phyloP scores from a whole-genome alignment of 2,329 filamentous ascomycete genomes.

The Fonsecaea pugnacius region DNA sequence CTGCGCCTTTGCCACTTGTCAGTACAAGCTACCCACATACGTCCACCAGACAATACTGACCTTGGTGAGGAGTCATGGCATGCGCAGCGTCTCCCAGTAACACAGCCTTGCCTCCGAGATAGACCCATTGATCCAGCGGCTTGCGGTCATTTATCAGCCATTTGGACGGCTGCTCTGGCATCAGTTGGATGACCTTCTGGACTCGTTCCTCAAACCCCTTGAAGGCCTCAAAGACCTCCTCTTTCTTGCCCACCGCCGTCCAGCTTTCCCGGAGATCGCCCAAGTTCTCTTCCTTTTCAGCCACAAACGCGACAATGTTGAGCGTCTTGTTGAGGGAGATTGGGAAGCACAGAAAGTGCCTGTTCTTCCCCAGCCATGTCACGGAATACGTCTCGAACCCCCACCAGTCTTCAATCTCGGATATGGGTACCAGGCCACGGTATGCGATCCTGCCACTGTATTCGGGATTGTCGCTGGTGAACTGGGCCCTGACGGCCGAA shows the following conservation, averaged over 20 bases:
- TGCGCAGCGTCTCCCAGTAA: conserved; percentile 44
- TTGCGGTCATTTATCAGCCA: conserved; percentile 33
- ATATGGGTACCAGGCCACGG: conserved; percentile 26
- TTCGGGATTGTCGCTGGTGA: conserved; percentile 24
- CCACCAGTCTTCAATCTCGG: conserved; percentile 35
- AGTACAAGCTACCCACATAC: background rate
- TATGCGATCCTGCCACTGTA: conserved; percentile 29
- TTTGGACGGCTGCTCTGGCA: conserved; percentile 26
- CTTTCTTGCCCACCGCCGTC: conserved; percentile 40
- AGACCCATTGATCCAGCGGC: conserved; percentile 32
- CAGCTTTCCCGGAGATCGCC: conserved; percentile 45
- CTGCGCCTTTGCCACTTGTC: conserved; percentile 57
- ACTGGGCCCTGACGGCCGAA: conserved; percentile 25
- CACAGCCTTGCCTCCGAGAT: conserved; percentile 33
- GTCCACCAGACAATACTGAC: conserved; percentile 10
- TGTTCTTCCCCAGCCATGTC: conserved; percentile 43
- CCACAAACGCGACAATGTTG: conserved; percentile 46
- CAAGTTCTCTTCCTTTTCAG: conserved; percentile 41
- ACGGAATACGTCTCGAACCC: conserved; percentile 37
- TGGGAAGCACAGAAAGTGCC: conserved; percentile 47
- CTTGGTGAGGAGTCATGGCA: conserved; percentile 43
- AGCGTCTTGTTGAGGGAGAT: conserved; percentile 44
- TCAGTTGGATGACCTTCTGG: conserved; percentile 29
- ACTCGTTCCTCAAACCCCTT: conserved; percentile 27
- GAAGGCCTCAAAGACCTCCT: conserved; percentile 35